Percentiles rank a stretch among this genome's conserved stretches.
Conservation (phyloP, 345 rosid species). For the Eutrema heterophyllum region DNA sequence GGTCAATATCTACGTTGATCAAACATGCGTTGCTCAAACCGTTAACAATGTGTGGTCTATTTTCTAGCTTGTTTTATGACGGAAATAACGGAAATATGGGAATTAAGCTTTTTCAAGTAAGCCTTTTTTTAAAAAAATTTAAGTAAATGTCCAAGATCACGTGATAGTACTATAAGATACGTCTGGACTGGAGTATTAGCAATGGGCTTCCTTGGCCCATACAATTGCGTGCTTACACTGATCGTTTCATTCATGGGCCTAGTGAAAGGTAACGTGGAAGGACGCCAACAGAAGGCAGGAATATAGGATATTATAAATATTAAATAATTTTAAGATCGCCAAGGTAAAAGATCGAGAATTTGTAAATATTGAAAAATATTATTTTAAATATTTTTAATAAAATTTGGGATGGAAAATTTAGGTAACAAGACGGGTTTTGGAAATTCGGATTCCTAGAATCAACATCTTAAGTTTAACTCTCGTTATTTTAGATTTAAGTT, state of each 20-base stretch:
- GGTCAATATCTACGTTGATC: too few species aligned
- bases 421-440: too few species aligned
- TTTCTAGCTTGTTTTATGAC: not conserved
- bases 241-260: not conserved
- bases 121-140: not conserved
- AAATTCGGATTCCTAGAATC: too few species aligned
- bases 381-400: too few species aligned
- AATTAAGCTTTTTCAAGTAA: not conserved
- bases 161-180: not conserved
- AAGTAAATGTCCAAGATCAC: not conserved
- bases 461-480: too few species aligned
- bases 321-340: too few species aligned
- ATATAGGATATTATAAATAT: too few species aligned
- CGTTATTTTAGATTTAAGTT: too few species aligned
- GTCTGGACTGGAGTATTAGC: not conserved
- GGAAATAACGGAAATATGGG: not conserved
- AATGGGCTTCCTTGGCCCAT: not conserved
- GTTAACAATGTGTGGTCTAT: not conserved
- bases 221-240: not conserved
- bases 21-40: too few species aligned
- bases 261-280: not conserved
- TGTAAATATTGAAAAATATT: too few species aligned
- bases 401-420: too few species aligned
- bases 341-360: too few species aligned
- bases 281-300: not conserved